Base-by-base conservation (phyloP, 2,329 filamentous ascomycete species). In the Dothistroma septosporum region DNA sequence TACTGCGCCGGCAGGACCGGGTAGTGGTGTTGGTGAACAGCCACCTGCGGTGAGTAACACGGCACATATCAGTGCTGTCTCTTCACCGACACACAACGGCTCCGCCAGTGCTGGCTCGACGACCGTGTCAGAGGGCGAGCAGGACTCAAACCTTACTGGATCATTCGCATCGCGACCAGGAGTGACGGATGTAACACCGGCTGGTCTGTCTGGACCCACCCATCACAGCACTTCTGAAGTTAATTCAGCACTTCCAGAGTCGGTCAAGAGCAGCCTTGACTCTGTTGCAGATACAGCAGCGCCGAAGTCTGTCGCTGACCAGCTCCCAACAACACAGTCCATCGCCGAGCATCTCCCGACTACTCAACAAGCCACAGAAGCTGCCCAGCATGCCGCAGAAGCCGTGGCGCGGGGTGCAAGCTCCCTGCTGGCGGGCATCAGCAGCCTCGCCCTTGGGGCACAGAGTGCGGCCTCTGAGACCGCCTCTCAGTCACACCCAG, bases 211-310 rank as follows among this genome's bases (percentile, higher is more conserved):
- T 10, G 11, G 9, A 2, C 9, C 31, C 4, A 16, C 24, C 16
- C 7, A 21, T 4, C 22, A 21, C 21, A 19, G 33, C 9, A 24
- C 47, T n/a, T 28, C 57, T 10, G 44, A 48, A 21, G 21, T 31
- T 22, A 9, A 53, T 33, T 16, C 54, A 55, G 50, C 31, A 22
- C 24, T 60, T 28, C 47, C 46, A 16, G 37, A 32, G 4, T 57
- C 61, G 12, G 61, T 63, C 37, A 57, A 63, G 37, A 55, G 28
- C 33, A 63, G 48, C 22, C 31, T 60, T 12, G 61, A 63, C 44
- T 48, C 35, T 10, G 22, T 50, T 11, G 47, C 47, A 12, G 47
- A 31, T 21, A n/a, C 21, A 12, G 47, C 47, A 31, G 47, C 47
- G 6, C 28, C 47, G 28, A 50, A 50, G 47, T 53, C 50, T 9